Base-by-base conservation (phyloP, 345 rosid genomes). In the Eucalyptus polyanthemos region DNA sequence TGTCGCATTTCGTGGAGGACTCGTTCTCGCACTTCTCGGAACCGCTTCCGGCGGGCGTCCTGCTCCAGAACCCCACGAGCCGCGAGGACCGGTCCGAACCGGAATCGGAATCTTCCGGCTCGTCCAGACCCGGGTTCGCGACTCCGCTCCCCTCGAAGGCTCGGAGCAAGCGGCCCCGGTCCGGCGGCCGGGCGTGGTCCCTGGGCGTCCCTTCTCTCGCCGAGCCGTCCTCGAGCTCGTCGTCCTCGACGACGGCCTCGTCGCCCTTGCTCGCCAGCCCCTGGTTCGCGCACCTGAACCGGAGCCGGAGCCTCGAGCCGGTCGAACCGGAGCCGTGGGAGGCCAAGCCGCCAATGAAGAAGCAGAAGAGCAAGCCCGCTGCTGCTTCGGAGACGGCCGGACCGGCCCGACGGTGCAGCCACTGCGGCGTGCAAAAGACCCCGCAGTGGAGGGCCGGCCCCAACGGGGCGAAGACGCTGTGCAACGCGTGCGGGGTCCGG, bases 381-480 rank as follows among this genome's bases (percentile, higher is more conserved):
- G 88, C 87, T 34, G 60, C 83, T 9, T 51, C 88, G 29, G 91
- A 81, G 53, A 80, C 44, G 56, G 49, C 25, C 11, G 92, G 87
- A 67, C 87, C 87, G 93, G 86, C 47, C 42, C 42, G 69, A 50
- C 88, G 67, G 51, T 97, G 99, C 92, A 94, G 96, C 89, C 99
- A 97, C 90, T 97, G 99, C 85, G 98, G 99, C 29, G 99, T 97
- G 27, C 95, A 93, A 50, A 96, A 97, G 92, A 97, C 99, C 40
- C 99, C 99, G 27, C 99, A 97, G 88, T 97, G 99, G 99, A 93
- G 99, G 90, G 92, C 97, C 90, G 99, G 99, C 53, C 99, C 99
- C 24, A 91, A 93, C 53, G 99, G 99, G 56, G 93, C 96, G 45
- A 97, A 97, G 93, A 96, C 98, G 27, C 90, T 97, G 15, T 97